Percentiles rank a stretch among this genome's conserved stretches.
Conservation (phyloP, 2,329 filamentous ascomycete species). For the Ceratocystis lukuohia region DNA sequence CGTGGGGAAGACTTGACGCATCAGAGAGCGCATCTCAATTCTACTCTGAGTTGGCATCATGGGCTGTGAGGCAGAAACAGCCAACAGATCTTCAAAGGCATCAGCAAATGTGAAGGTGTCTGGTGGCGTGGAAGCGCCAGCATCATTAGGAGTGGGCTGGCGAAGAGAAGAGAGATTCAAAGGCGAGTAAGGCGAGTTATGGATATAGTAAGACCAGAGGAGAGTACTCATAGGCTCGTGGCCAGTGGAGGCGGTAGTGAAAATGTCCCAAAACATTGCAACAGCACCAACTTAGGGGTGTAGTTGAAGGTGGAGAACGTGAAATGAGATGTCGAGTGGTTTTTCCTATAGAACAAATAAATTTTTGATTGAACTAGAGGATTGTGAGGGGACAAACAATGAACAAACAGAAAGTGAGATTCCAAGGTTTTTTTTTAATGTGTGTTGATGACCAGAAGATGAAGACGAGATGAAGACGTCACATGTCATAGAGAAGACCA, state of each 20-base stretch:
- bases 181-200: constrained; percentile 33
- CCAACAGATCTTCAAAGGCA: constrained; percentile 45
- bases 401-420: too few relatives aligned
- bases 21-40: constrained; percentile 28
- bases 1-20: constrained; percentile 29
- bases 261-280: constrained; percentile 18
- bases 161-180: constrained; percentile 33
- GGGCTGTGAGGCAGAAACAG: constrained; percentile 31
- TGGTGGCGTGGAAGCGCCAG: constrained; percentile 28
- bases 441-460: too few relatives aligned
- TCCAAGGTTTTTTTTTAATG: too few relatives aligned
- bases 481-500: too few relatives aligned
- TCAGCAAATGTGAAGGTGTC: constrained; percentile 40
- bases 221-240: constrained; percentile 11
- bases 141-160: constrained; percentile 36
- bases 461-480: too few relatives aligned
- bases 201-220: constrained; percentile 17
- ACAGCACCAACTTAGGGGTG: background rate
- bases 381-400: background rate
- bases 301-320: background rate
- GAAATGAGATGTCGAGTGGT: background rate
- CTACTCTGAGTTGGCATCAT: constrained; percentile 31
- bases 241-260: constrained; percentile 10
- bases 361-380: background rate
- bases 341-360: background rate